Evolutionary conservation across 805 yeast genomes (phyloP), one percentile per base, ranked within the genome.

Genomic region (Candida chauliodis): DNA sequence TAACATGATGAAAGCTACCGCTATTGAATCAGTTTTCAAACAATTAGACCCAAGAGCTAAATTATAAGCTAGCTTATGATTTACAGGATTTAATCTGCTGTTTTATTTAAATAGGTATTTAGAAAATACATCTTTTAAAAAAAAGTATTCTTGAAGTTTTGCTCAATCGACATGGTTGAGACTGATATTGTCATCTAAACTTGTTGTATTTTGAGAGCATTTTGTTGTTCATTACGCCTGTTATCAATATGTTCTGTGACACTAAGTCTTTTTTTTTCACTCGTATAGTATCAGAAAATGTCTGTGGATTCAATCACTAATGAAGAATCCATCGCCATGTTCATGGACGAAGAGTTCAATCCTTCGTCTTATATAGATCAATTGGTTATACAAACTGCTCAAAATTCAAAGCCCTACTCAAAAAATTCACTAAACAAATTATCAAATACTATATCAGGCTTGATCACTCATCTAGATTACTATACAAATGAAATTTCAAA

Each of bases 1-100:
- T 48, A 85, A 88, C 68, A 82, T 87, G 67, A 84, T 84, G 90
- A 87, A 87, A 73, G 95, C 95, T 38, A 77, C 90, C 31, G 76
- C 78, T 43, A 76, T 84, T 43, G 91, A 84, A 62, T 66, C 73
- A 34, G 76, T 84, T 35, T 73, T 84, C 64, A 80, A 79, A 70
- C 46, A 61, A 21, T 48, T 66, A 37, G 73, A 59, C 53, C 69
- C 71, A 41, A 66, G 62, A 56, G 58, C 74, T 36, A 69, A 69
- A 59, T 67, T 67, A 55, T 67, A 61, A 50, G 27, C 20, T 11
- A 4, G 16, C 6, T 9, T n/a, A 8, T 8, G 4, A 4, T 30
- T 18, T n/a, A n/a, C n/a, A n/a, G n/a, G n/a, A n/a, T n/a, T n/a
- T n/a, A n/a, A n/a, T n/a, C n/a, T n/a, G n/a, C n/a, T n/a, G n/a